A percentile compares a stretch with the other conserved stretches of the same genome.
These are phyloP conservation scores for Termitomyces sp. DNA, from an alignment of 768 basidiomycete genomes.

Conservation along the genomic window DNA sequence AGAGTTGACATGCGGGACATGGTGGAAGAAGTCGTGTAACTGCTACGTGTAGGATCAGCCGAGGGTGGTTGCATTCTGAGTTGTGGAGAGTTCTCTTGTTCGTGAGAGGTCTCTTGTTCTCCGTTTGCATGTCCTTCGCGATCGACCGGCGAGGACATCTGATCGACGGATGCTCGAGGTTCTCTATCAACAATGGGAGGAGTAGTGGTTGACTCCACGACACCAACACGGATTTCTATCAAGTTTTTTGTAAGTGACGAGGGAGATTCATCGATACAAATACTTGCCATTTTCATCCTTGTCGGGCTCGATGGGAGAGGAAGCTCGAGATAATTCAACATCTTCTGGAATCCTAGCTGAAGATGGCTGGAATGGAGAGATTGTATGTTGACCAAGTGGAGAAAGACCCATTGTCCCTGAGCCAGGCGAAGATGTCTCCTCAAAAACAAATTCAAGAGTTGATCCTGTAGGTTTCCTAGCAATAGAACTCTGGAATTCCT, in stretches of 20 bases:
- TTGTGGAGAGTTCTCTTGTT: neutral
- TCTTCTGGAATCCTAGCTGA: conserved; percentile 49
- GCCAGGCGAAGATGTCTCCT: conserved; percentile 28
- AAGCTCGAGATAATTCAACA: conserved; percentile 42
- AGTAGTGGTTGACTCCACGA: conserved; percentile 49
- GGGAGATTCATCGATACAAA: neutral
- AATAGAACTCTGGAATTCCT: conserved; percentile 14
- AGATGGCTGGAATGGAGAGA: conserved; percentile 38
- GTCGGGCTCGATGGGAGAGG: conserved; percentile 34
- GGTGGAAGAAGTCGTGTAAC: conserved; percentile 62
- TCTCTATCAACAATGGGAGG: conserved; percentile 42
- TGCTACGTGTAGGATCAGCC: conserved; percentile 40
- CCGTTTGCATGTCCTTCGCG: no score
- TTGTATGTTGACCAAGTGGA: conserved; percentile 23
- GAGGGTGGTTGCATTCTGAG: conserved; percentile 29
- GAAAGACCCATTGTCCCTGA: conserved; percentile 19
- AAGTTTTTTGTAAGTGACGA: conserved; percentile 1
- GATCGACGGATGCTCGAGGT: conserved; percentile 40
- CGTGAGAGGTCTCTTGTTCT: conserved; percentile 6
- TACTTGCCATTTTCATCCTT: conserved; percentile 44
- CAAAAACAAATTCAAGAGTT: conserved; percentile 38
- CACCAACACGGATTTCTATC: conserved; percentile 51
- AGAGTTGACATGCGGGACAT: conserved; percentile 66
- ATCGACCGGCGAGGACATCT: conserved; percentile 28
- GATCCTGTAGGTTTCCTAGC: conserved; percentile 30